A percentile compares a stretch with the other conserved stretches of the same genome.
phyloP scores from a whole-genome alignment of 108 stramenopile species.

The Nitzschia sp. region DNA sequence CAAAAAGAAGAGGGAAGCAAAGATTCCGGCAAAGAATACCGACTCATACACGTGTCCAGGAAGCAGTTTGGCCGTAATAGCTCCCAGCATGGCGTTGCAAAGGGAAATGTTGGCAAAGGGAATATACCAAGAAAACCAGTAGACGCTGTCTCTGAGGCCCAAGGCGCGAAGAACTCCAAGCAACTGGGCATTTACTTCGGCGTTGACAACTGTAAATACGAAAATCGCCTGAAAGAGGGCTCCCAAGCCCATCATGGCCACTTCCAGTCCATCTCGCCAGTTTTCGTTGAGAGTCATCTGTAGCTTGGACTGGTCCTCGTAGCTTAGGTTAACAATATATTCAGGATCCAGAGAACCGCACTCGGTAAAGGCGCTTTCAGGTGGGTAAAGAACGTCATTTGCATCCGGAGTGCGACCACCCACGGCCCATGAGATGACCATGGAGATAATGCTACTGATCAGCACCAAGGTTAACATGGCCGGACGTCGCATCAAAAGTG shows the following conservation, averaged over 20 bases:
- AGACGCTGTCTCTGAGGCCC: slow-evolving; percentile 40
- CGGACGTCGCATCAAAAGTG: slow-evolving; percentile 44
- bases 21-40: slow-evolving; percentile 38
- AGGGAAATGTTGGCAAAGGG: slow-evolving; percentile 29
- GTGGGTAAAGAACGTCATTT: slow-evolving; percentile 15
- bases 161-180: slow-evolving; percentile 45
- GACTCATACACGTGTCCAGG: slow-evolving; percentile 30
- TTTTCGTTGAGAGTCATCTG: slow-evolving; percentile 47
- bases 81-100: slow-evolving; percentile 44
- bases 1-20: slow-evolving; percentile 45
- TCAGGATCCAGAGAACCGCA: slow-evolving; percentile 47
- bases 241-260: slow-evolving; percentile 50
- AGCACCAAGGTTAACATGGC: slow-evolving; percentile 32
- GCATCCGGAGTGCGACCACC: slow-evolving; percentile 19
- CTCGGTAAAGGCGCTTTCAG: slow-evolving; percentile 16
- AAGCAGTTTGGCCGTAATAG: slow-evolving; percentile 31
- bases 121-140: slow-evolving; percentile 51
- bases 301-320: slow-evolving; percentile 3
- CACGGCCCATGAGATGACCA: slow-evolving; percentile 41
- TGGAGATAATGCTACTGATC: slow-evolving; percentile 31
- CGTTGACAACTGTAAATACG: slow-evolving; percentile 41
- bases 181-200: slow-evolving; percentile 43
- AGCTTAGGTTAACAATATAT: slow-evolving; percentile 5
- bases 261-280: slow-evolving; percentile 41
- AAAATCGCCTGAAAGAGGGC: slow-evolving; percentile 43